Evolutionary conservation across 345 rosid species (phyloP), one percentile per base, ranked within the genome.

Genomic region (Cardamine resedifolia): DNA sequence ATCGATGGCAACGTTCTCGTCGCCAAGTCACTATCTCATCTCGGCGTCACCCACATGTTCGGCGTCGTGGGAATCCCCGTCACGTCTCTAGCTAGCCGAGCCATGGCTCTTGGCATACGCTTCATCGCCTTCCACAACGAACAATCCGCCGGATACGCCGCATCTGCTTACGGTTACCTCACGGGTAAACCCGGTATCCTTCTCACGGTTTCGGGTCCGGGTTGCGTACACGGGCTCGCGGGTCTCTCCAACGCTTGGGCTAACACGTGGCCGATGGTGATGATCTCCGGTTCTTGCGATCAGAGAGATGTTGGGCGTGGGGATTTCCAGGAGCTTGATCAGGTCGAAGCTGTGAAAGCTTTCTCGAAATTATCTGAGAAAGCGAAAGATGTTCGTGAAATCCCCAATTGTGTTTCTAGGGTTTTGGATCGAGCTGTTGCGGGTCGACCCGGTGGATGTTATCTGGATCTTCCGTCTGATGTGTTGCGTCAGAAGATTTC

Each of bases 41-140:
- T 86, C 77, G 99, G 99, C 48, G 88, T 85, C 19, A 84, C 90
- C 44, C 90, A 89, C 76, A 95, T 95, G 93, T 95, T 95, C 74
- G 99, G 99, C 30, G 94, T 95, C 60, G 96, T 95, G 1, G 99
- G 99, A 4, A 91, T 95, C 63, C 99, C 99, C 19, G 99, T 95
- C 5, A 95, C 99, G 3, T 83, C 96, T 41, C 83, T 95, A 8
- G 96, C 99, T 3, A 95, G 63, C 77, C 93, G 92, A 34, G 89
- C 96, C 24, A 88, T 91, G 55, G 72, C 90, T 6, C 65, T 84
- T 0, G 99, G 99, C 15, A 76, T 95, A 77, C 96, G 97, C 49
- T 91, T 95, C 85, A 27, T 91, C 65, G 99, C 99, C 64, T 91
- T 90, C 81, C 97, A 91, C 83, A 95, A 95, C 82, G 99, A 95